These are phyloP conservation scores for Geotrichum bryndzae DNA, from an alignment of 1,139 yeast species.

Conservation along the genomic window DNA sequence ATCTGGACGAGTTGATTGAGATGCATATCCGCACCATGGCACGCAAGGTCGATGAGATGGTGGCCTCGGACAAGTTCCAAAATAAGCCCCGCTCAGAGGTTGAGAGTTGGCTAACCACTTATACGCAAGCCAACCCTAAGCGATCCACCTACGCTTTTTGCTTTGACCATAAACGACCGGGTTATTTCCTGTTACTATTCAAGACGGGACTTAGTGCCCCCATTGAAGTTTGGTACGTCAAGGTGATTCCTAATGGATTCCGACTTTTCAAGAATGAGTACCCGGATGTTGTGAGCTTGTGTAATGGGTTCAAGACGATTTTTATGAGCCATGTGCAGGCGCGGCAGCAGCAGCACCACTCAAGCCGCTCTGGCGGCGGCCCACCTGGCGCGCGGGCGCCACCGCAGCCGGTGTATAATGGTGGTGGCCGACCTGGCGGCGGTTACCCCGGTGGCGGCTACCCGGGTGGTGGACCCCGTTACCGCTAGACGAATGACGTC, in stretches of 20 bases:
- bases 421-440: slow-evolving; percentile 5
- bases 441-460: slow-evolving; percentile 8
- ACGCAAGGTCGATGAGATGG: slow-evolving; percentile 77
- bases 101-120: slow-evolving; percentile 79
- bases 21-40: slow-evolving; percentile 84
- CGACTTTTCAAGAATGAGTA: slow-evolving; percentile 72
- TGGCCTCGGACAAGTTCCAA: slow-evolving; percentile 81
- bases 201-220: slow-evolving; percentile 69
- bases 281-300: slow-evolving; percentile 78
- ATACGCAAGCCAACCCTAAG: slow-evolving; percentile 85
- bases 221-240: slow-evolving; percentile 82
- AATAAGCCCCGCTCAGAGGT: slow-evolving; percentile 76
- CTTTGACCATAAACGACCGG: slow-evolving; percentile 85
- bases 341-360: not conserved
- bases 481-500: not conserved
- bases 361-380: not conserved
- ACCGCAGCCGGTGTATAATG: slow-evolving; percentile 2
- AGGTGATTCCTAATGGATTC: slow-evolving; percentile 81
- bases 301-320: slow-evolving; percentile 84
- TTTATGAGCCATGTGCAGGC: slow-evolving; percentile 22
- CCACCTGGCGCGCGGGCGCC: not conserved
- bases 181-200: slow-evolving; percentile 82
- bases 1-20: slow-evolving; percentile 87
- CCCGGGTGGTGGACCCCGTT: slow-evolving; percentile 4
- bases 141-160: slow-evolving; percentile 90